These are phyloP conservation scores for Sophora flavescens DNA, from an alignment of 306 rosid genomes.

Conservation along the genomic window DNA sequence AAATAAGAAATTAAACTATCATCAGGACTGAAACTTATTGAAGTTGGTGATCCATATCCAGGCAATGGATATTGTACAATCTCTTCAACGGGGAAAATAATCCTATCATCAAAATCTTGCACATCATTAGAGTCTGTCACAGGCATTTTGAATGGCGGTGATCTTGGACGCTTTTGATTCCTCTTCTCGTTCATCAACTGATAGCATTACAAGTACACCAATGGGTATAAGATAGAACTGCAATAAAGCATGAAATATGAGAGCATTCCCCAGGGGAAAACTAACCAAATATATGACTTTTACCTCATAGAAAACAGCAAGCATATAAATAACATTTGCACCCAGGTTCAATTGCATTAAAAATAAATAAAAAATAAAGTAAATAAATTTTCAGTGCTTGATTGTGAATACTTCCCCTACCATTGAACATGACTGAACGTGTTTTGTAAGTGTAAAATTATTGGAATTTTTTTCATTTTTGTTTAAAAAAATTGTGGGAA, in stretches of 20 bases:
- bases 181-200: slow-evolving; percentile 71
- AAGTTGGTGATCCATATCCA: slow-evolving; percentile 80
- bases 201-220: slow-evolving; percentile 71
- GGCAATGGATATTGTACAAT: slow-evolving; percentile 94
- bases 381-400: slow-evolving; percentile 2
- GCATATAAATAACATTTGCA: slow-evolving; percentile 1
- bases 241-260: slow-evolving; percentile 43
- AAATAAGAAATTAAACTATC: slow-evolving; percentile 72
- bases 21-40: slow-evolving; percentile 86
- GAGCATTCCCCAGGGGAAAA: slow-evolving; percentile 21
- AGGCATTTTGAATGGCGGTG: slow-evolving; percentile 68
- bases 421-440: slow-evolving; percentile 14
- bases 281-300: slow-evolving; percentile 4
- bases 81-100: slow-evolving; percentile 81
- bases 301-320: slow-evolving; percentile 18
- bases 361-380: slow-evolving; percentile 16
- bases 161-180: slow-evolving; percentile 74
- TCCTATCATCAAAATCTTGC: slow-evolving; percentile 61
- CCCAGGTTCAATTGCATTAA: slow-evolving; percentile 35
- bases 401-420: slow-evolving; percentile 16
- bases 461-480: not conserved
- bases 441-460: not conserved
- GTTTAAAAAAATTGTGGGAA: not conserved
- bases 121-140: slow-evolving; percentile 64
- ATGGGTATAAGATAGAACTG: slow-evolving; percentile 45